Conservation (phyloP, 2,329 filamentous ascomycete species). For the Alternaria sp. region DNA sequence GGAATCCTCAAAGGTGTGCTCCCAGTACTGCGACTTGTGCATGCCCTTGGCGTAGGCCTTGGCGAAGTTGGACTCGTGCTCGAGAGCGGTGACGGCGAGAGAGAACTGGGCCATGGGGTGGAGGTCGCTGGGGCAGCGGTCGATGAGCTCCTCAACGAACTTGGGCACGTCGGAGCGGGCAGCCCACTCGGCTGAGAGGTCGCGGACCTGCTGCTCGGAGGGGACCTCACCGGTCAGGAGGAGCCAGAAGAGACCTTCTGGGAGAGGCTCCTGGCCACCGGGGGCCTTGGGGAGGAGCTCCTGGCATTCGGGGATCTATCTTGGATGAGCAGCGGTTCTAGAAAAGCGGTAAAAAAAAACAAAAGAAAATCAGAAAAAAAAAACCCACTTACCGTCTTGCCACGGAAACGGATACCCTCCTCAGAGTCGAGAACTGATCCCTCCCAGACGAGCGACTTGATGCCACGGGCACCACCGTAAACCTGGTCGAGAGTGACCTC, state of each 20-base stretch:
- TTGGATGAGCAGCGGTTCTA: slow-evolving; percentile 33
- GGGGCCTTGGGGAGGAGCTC: slow-evolving; percentile 95
- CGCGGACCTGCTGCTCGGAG: slow-evolving; percentile 96
- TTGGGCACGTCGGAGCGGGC: slow-evolving; percentile 96
- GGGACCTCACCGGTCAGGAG: slow-evolving; percentile 98
- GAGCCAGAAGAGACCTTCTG: slow-evolving; percentile 99
- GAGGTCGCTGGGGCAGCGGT: slow-evolving; percentile 98
- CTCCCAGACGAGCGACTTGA: slow-evolving; percentile 99
- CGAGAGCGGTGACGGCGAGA: slow-evolving; percentile 93
- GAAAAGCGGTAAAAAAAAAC: background rate
- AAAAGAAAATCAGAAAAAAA: no score
- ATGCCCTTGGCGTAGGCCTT: slow-evolving; percentile 99
- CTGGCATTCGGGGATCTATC: slow-evolving; percentile 93
- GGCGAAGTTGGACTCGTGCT: slow-evolving; percentile 97
- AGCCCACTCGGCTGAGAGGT: slow-evolving; percentile 98
- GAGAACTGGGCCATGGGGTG: slow-evolving; percentile 99
- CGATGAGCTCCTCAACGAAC: slow-evolving; percentile 99
- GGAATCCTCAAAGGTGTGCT: slow-evolving; percentile 98
- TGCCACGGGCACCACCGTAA: slow-evolving; percentile 98
- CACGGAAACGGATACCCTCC: slow-evolving; percentile 99
- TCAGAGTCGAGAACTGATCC: slow-evolving; percentile 92
- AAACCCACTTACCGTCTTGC: slow-evolving; percentile 74
- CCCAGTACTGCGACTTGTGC: slow-evolving; percentile 99
- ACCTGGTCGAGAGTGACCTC: slow-evolving; percentile 99
- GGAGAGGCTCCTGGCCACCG: slow-evolving; percentile 94